phyloP scores from a whole-genome alignment of 805 yeast genomes.

The Monosporozyma yasuniensis region DNA sequence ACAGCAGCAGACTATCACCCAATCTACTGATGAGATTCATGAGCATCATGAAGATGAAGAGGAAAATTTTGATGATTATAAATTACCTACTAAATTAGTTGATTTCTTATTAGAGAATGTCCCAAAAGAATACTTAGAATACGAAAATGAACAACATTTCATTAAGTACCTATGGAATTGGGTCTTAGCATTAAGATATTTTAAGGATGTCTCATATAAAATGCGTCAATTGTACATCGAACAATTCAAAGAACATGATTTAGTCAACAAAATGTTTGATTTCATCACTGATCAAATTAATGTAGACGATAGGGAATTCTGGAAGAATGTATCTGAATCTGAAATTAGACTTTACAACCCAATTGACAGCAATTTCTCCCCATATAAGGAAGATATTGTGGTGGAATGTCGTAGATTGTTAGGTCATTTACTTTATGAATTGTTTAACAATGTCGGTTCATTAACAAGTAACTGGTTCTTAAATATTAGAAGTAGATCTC shows the following conservation, averaged over 20 bases:
- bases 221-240: constrained; percentile 52
- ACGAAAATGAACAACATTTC: constrained; percentile 31
- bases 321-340: constrained; percentile 19
- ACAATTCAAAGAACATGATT: constrained; percentile 43
- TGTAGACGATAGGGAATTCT: constrained; percentile 22
- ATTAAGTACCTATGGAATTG: constrained; percentile 56
- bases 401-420: constrained; percentile 24
- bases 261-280: constrained; percentile 43
- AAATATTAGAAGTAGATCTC: constrained; percentile 56
- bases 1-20: constrained; percentile 31
- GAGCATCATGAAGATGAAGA: constrained; percentile 14
- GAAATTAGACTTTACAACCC: constrained; percentile 18
- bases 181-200: constrained; percentile 52
- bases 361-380: constrained; percentile 10
- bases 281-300: constrained; percentile 49
- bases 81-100: constrained; percentile 32
- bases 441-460: constrained; percentile 27
- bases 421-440: constrained; percentile 19
- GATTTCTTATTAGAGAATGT: constrained; percentile 24
- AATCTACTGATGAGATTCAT: constrained; percentile 15
- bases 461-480: constrained; percentile 50
- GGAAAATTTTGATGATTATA: constrained; percentile 15
- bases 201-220: constrained; percentile 54
- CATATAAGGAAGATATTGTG: constrained; percentile 21
- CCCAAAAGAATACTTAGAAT: constrained; percentile 33